Percentiles rank a stretch among this genome's conserved stretches.
These are phyloP conservation scores for Plicaturopsis crispa DNA, from an alignment of 768 basidiomycete genomes.

Conservation along the genomic window DNA sequence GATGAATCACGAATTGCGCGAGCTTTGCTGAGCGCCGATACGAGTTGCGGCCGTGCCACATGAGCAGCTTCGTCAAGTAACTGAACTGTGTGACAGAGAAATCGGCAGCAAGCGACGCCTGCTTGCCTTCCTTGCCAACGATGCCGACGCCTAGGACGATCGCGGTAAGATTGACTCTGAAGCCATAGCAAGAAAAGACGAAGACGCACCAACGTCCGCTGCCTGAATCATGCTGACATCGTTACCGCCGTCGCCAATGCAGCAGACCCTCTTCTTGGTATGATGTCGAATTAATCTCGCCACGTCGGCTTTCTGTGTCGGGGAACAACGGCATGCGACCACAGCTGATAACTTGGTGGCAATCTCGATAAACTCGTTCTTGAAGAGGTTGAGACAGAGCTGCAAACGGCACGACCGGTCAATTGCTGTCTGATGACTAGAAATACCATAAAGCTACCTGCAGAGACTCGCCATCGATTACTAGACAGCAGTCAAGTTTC, in stretches of 20 bases:
- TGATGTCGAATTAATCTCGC: slow-evolving; percentile 85
- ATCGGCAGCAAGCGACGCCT: slow-evolving; percentile 97
- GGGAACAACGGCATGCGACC: slow-evolving; percentile 96
- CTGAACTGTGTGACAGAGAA: slow-evolving; percentile 98
- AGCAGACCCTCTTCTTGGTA: slow-evolving; percentile 94
- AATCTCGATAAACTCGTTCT: slow-evolving; percentile 92
- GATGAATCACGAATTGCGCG: slow-evolving; percentile 97
- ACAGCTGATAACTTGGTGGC: slow-evolving; percentile 94
- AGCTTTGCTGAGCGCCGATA: slow-evolving; percentile 97
- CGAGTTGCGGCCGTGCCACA: slow-evolving; percentile 98
- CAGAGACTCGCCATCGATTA: slow-evolving; percentile 95
- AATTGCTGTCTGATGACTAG: background rate
- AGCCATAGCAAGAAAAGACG: background rate
- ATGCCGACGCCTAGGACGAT: slow-evolving; percentile 78
- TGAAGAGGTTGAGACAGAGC: slow-evolving; percentile 88
- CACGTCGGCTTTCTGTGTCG: slow-evolving; percentile 98
- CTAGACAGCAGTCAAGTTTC: slow-evolving; percentile 94
- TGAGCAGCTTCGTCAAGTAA: slow-evolving; percentile 86
- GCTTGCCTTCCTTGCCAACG: slow-evolving; percentile 98
- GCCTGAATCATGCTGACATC: slow-evolving; percentile 99
- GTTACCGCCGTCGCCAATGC: slow-evolving; percentile 98
- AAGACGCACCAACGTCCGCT: slow-evolving; percentile 85
- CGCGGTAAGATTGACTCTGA: background rate
- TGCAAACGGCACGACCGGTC: slow-evolving; percentile 21
- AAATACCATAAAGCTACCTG: slow-evolving; percentile 45